These are phyloP conservation scores for Quercus dentata DNA, from an alignment of 306 rosid genomes.

Conservation along the genomic window DNA sequence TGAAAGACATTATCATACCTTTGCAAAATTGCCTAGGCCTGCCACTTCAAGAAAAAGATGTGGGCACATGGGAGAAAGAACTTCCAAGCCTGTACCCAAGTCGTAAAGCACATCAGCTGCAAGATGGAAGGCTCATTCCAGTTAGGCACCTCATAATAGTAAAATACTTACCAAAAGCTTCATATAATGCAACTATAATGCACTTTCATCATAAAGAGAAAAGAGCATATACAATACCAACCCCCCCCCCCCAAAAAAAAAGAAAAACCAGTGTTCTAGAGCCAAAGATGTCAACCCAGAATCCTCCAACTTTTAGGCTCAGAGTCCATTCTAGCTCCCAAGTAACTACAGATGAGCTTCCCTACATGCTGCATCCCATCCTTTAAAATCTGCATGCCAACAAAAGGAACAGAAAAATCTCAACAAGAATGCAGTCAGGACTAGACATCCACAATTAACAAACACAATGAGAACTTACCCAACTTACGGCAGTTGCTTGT, in stretches of 20 bases:
- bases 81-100: constrained; percentile 91
- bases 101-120: constrained; percentile 94
- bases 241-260: too few species aligned
- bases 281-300: constrained; percentile 52
- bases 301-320: constrained; percentile 96
- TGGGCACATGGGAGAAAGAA: constrained; percentile 94
- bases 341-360: constrained; percentile 79
- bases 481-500: constrained; percentile 93
- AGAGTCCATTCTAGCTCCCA: constrained; percentile 98
- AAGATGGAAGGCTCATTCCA: constrained; percentile 22
- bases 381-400: constrained; percentile 59
- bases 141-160: constrained; percentile 27
- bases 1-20: constrained; percentile 42
- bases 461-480: constrained; percentile 64
- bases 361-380: constrained; percentile 99
- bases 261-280: not conserved
- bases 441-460: constrained; percentile 8
- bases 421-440: constrained; percentile 7
- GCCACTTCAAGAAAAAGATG: constrained; percentile 95
- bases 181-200: not conserved
- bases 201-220: not conserved
- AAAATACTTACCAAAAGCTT: not conserved
- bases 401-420: not conserved
- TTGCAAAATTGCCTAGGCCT: constrained; percentile 89
- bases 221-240: too few species aligned